Base-by-base conservation (phyloP, 306 rosid species). In the Coriaria nepalensis region DNA sequence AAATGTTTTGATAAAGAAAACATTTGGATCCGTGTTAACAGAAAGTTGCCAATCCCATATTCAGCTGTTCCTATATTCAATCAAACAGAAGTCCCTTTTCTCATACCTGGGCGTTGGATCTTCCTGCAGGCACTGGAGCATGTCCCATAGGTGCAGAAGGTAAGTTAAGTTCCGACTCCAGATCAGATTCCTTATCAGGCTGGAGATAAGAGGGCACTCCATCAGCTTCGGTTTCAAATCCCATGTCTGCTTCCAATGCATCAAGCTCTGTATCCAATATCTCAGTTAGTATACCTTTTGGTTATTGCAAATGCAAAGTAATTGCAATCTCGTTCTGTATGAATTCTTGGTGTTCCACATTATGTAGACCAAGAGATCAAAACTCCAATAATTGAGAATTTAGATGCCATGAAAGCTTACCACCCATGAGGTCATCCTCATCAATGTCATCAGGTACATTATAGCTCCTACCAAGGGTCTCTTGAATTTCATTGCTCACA, bases 191-290 rank as follows among this genome's bases (percentile, higher is more conserved):
- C 63, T 68, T 80, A 53, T 90, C 98, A 29, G 96, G 98, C 62
- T 85, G 98, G 55, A 92, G 98, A 68, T 92, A 92, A 14, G 96
- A 92, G 39, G 98, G 98, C 47, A 92, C 93, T 20, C 94, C 96
- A 50, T 78, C 78, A 58, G 79, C 60, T 63, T 81, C 93, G 15
- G 80, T 63, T 66, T 90, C 98, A 59, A 67, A 49, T 67, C 93
- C 95, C 97, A 90, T 90, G 74, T 90, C 98, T 13, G 66, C 63
- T 68, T 90, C 98, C 61, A 90, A 59, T 0, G 95, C 98, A 57
- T 85, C 98, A 43, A 90, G 95, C 71, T 90, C 98, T 90, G 75
- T 50, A 59, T 37, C 12, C 8, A 9, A 10, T 37, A 47, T 42
- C 14, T 7, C 20, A 9, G 53, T 20, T 20, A 20, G 29, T 20